A percentile compares a stretch with the other conserved stretches of the same genome.
These are phyloP conservation scores for Colletotrichum sp. DNA, from an alignment of 2,329 filamentous ascomycete species.

Conservation along the genomic window DNA sequence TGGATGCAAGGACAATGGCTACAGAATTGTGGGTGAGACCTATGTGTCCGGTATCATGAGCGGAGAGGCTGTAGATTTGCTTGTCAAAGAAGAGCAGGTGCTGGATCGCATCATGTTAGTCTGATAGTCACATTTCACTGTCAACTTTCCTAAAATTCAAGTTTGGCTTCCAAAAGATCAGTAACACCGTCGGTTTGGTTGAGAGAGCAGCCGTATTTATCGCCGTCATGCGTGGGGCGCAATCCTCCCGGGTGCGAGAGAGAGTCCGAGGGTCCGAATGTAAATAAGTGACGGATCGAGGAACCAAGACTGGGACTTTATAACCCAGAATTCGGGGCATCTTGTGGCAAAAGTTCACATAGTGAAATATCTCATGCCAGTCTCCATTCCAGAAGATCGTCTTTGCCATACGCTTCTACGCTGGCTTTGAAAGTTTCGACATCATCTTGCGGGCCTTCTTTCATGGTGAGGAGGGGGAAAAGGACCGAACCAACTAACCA, in stretches of 20 bases:
- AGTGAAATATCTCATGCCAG: not conserved
- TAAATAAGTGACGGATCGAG: not conserved
- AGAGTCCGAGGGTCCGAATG: fast-evolving
- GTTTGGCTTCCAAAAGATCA: not conserved
- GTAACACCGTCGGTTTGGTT: not conserved
- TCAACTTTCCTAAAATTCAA: not conserved
- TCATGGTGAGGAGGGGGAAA: too few relatives aligned
- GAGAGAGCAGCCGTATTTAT: not conserved
- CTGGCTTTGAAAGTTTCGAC: fast-evolving
- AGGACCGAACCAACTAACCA: too few relatives aligned
- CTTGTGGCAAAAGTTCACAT: not conserved
- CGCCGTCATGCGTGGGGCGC: fast-evolving
- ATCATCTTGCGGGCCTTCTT: too few relatives aligned
- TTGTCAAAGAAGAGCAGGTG: not conserved
- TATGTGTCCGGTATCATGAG: not conserved
- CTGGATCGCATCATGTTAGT: not conserved
- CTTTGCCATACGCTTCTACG: too few relatives aligned
- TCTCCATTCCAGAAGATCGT: not conserved
- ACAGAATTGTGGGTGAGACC: not conserved
- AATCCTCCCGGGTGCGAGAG: fast-evolving
- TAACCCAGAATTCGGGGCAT: not conserved
- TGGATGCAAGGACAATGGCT: not conserved
- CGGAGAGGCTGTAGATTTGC: not conserved
- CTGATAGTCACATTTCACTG: not conserved
- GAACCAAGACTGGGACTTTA: fast-evolving